Evolutionary conservation across 805 yeast species (phyloP).

Genomic region (Sporopachydermia quercuum): DNA sequence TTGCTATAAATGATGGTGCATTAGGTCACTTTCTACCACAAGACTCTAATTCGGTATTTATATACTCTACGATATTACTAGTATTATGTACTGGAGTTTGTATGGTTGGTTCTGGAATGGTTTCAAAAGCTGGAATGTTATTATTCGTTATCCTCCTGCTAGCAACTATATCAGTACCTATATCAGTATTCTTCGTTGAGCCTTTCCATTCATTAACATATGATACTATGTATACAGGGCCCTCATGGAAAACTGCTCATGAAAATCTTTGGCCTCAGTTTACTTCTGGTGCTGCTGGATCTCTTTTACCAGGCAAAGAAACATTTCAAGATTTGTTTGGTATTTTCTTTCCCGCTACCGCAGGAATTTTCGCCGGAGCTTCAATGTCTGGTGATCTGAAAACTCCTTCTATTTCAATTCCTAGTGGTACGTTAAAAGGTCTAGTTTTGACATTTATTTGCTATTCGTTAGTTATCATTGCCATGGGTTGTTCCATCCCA

Average conservation of each 20-base stretch:
- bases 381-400: constrained; percentile 92
- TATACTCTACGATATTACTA: constrained; percentile 58
- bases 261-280: constrained; percentile 66
- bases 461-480: constrained; percentile 65
- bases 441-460: constrained; percentile 59
- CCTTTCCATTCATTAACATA: constrained; percentile 46
- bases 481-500: constrained; percentile 71
- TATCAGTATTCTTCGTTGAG: constrained; percentile 50
- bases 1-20: constrained; percentile 34
- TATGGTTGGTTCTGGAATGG: constrained; percentile 65
- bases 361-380: constrained; percentile 97
- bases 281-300: constrained; percentile 88
- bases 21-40: constrained; percentile 45
- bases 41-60: constrained; percentile 50
- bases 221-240: constrained; percentile 49
- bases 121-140: constrained; percentile 69
- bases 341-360: constrained; percentile 94
- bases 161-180: constrained; percentile 71
- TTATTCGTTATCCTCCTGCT: constrained; percentile 50
- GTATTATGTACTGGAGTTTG: constrained; percentile 63
- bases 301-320: constrained; percentile 47
- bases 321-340: constrained; percentile 82
- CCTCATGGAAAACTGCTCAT: constrained; percentile 48
- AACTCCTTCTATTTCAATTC: constrained; percentile 79
- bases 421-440: constrained; percentile 84